Evolutionary conservation across 2,329 filamentous ascomycete genomes (phyloP).

Genomic region (Venturia carpophila): DNA sequence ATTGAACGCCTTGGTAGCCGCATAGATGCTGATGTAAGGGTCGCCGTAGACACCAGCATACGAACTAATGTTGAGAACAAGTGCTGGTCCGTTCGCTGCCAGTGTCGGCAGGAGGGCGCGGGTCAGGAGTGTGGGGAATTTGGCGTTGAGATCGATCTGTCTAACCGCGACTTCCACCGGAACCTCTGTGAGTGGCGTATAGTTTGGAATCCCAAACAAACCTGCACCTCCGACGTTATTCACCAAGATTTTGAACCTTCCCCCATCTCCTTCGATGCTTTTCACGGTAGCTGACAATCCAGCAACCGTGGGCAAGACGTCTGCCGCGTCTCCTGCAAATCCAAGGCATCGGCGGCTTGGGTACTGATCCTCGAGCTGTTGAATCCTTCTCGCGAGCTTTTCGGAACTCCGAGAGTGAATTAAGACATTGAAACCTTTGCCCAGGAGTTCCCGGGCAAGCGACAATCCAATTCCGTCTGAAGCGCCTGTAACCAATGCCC

Average conservation of each 20-base stretch:
- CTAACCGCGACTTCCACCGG: conserved; percentile 17
- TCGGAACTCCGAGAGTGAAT: conserved; percentile 47
- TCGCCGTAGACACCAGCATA: conserved; percentile 3
- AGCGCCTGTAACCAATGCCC: conserved; percentile 47
- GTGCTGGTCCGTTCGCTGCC: conserved; percentile 9
- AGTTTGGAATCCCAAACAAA: conserved; percentile 24
- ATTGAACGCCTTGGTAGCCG: conserved; percentile 16
- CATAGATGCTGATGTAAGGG: conserved; percentile 13
- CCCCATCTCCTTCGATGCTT: conserved; percentile 21
- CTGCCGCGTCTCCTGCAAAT: conserved; percentile 40
- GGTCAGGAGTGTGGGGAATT: conserved; percentile 46
- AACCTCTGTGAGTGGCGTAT: conserved; percentile 24
- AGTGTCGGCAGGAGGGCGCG: conserved; percentile 40
- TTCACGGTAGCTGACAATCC: conserved; percentile 23
- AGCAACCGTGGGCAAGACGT: conserved; percentile 24
- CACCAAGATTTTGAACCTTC: conserved; percentile 46
- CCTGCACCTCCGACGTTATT: conserved; percentile 48
- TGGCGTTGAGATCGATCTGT: conserved; percentile 26
- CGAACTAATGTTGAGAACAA: conserved; percentile 18
- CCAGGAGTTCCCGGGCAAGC: conserved; percentile 46
- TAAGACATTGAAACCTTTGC: conserved; percentile 48
- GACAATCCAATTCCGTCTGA: conserved; percentile 49
- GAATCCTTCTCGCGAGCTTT: conserved; percentile 40
- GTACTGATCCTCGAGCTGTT: conserved; percentile 33
- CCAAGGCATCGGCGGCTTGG: conserved; percentile 35